phyloP scores from a whole-genome alignment of 768 basidiomycete species.

The Hygrophoropsis aurantiaca region DNA sequence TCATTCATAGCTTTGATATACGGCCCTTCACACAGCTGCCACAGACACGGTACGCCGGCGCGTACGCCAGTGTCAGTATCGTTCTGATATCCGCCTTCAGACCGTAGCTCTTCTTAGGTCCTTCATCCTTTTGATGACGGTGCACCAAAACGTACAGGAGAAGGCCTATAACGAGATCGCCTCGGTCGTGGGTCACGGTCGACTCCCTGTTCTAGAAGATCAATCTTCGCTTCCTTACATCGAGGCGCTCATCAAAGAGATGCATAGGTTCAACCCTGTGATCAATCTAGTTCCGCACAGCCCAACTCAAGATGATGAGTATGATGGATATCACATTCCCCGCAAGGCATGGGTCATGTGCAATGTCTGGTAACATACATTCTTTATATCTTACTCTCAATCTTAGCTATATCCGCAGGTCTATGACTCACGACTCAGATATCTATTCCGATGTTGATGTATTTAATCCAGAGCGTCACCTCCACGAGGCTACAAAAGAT shows the following conservation, averaged over 20 bases:
- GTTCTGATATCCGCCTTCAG: not conserved
- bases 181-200: constrained; percentile 15
- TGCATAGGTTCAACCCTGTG: constrained; percentile 15
- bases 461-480: constrained; percentile 29
- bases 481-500: constrained; percentile 12
- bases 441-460: constrained; percentile 26
- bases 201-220: constrained; percentile 25
- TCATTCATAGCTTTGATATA: too few relatives aligned
- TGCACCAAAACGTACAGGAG: constrained; percentile 20
- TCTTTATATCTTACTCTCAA: not conserved
- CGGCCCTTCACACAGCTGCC: constrained; percentile 2
- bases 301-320: constrained; percentile 7
- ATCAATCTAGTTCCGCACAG: constrained; percentile 18
- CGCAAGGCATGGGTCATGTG: constrained; percentile 12
- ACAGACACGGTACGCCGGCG: constrained; percentile 9
- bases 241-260: constrained; percentile 22
- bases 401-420: constrained; percentile 15
- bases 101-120: constrained; percentile 7
- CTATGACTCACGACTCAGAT: constrained; percentile 30
- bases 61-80: not conserved
- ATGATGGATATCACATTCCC: constrained; percentile 11
- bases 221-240: constrained; percentile 24
- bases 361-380: constrained; percentile 9
- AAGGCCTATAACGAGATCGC: constrained; percentile 25
- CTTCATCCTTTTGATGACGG: constrained; percentile 15